Evolutionary conservation across 169 alveolate species (phyloP).

Genomic region (Perkinsus chesapeaki): DNA sequence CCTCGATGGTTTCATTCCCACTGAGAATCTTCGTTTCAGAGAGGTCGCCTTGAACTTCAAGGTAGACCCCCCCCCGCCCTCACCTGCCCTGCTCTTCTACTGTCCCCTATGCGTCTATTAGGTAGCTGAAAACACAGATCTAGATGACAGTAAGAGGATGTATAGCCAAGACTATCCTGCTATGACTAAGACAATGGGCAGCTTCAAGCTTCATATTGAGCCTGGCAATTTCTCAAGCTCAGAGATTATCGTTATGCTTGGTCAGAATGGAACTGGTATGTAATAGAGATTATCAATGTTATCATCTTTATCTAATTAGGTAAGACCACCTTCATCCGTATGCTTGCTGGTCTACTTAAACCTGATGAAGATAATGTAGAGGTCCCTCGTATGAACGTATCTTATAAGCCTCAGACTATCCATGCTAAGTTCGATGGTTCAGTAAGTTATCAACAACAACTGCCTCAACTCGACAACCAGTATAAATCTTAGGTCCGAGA

Average conservation of each 20-base stretch:
- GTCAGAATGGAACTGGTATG: constrained; percentile 98
- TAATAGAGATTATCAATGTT: constrained; percentile 15
- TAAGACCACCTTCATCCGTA: constrained; percentile 95
- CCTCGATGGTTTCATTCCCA: constrained; percentile 97
- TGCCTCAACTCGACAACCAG: neutral
- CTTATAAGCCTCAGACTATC: constrained; percentile 96
- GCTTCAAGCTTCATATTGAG: constrained; percentile 35
- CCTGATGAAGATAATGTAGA: constrained; percentile 81
- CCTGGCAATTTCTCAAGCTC: constrained; percentile 88
- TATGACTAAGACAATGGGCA: constrained; percentile 40
- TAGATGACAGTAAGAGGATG: neutral
- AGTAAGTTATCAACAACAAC: constrained; percentile 49
- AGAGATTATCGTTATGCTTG: constrained; percentile 93
- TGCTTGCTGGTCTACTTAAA: constrained; percentile 88
- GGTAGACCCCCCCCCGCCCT: constrained; percentile 52
- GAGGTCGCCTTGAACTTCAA: constrained; percentile 89
- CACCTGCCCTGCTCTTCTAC: neutral
- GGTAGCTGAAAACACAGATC: neutral
- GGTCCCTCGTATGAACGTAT: constrained; percentile 84
- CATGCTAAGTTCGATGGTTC: constrained; percentile 96
- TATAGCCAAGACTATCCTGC: constrained; percentile 57
- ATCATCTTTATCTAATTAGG: constrained; percentile 54
- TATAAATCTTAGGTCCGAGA: neutral
- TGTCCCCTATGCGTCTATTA: neutral
- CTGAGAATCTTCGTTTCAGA: constrained; percentile 98